A percentile compares a stretch with the other conserved stretches of the same genome.
Conservation (phyloP, 2,329 filamentous ascomycete genomes). For the Scedosporium minutisporum region DNA sequence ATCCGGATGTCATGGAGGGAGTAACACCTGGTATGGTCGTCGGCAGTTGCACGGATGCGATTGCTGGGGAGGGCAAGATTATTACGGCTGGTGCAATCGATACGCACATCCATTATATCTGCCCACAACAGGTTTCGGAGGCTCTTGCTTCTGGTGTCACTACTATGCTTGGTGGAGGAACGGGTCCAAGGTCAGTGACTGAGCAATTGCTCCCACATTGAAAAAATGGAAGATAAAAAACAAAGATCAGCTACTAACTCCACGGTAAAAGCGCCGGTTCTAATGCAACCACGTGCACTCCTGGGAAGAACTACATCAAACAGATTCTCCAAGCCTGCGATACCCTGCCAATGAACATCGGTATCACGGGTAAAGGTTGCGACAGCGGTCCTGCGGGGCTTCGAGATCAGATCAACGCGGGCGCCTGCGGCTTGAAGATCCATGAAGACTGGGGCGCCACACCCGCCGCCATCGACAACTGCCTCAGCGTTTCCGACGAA, state of each 20-base stretch:
- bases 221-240: background rate
- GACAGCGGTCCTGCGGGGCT: constrained; percentile 64
- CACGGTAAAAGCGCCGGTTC: constrained; percentile 59
- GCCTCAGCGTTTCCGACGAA: constrained; percentile 77
- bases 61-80: constrained; percentile 84
- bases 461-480: constrained; percentile 82
- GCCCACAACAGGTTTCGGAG: constrained; percentile 82
- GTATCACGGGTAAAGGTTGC: constrained; percentile 90
- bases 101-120: constrained; percentile 89
- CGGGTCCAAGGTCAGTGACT: constrained; percentile 63
- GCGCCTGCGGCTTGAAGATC: constrained; percentile 82
- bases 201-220: background rate
- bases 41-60: constrained; percentile 81
- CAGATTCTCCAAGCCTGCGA: constrained; percentile 89
- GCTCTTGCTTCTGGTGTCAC: constrained; percentile 79
- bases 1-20: constrained; percentile 93
- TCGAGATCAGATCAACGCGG: constrained; percentile 70
- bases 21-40: constrained; percentile 71
- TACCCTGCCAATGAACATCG: constrained; percentile 71
- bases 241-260: constrained; percentile 12
- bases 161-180: constrained; percentile 82
- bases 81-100: constrained; percentile 86
- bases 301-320: constrained; percentile 70
- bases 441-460: constrained; percentile 96
- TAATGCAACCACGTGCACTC: constrained; percentile 88